These are phyloP conservation scores for Penicillium coffeae DNA, from an alignment of 495 filamentous ascomycete species.

Conservation along the genomic window DNA sequence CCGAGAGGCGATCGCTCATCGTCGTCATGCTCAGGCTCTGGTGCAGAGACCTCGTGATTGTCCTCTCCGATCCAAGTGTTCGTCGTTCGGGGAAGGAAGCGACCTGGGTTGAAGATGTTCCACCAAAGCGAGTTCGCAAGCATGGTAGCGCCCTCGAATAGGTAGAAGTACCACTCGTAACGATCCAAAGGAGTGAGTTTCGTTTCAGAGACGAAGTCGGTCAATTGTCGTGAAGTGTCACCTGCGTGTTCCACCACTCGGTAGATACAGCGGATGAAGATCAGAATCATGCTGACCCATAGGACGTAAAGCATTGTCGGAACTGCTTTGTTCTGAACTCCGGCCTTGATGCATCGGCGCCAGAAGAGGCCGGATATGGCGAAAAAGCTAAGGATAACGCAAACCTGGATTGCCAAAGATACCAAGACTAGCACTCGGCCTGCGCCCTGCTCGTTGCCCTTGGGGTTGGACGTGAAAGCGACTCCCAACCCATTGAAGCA, in stretches of 20 bases:
- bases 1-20: constrained; percentile 32
- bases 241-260: constrained; percentile 55
- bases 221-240: constrained; percentile 19
- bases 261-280: constrained; percentile 54
- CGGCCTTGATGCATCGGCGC: constrained; percentile 41
- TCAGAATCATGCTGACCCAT: constrained; percentile 51
- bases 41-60: constrained; percentile 49
- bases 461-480: constrained; percentile 47
- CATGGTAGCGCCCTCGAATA: constrained; percentile 61
- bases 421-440: constrained; percentile 54
- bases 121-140: constrained; percentile 48
- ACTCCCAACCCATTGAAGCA: constrained; percentile 58
- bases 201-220: constrained; percentile 12
- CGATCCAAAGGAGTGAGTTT: constrained; percentile 44
- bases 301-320: constrained; percentile 49
- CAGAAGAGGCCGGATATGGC: constrained; percentile 53
- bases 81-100: constrained; percentile 50
- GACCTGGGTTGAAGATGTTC: constrained; percentile 52
- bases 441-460: constrained; percentile 33
- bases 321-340: constrained; percentile 44
- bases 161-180: constrained; percentile 63
- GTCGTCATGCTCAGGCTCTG: constrained; percentile 24
- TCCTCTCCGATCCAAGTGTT: constrained; percentile 54
- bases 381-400: constrained; percentile 52
- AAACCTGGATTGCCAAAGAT: constrained; percentile 55